A percentile compares a stretch with the other conserved stretches of the same genome.
Conservation (phyloP, 2,329 filamentous ascomycete species). For the Paecilomyces dactylethromorphus region DNA sequence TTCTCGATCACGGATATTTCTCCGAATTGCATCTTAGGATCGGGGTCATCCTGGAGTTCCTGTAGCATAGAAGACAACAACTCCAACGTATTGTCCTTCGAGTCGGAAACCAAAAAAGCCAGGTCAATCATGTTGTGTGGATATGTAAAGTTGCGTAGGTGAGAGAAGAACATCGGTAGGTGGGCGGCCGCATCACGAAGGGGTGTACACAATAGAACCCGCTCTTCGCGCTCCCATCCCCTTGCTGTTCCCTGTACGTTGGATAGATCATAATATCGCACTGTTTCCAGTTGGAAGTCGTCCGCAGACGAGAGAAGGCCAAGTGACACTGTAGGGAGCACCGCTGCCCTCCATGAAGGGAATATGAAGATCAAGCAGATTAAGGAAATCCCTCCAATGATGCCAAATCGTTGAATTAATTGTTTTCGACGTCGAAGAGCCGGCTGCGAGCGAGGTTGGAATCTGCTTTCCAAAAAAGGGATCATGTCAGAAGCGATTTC, state of each 20-base stretch:
- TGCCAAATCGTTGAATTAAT: slow-evolving; percentile 62
- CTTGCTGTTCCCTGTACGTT: slow-evolving; percentile 85
- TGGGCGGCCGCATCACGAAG: slow-evolving; percentile 88
- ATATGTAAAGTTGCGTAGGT: slow-evolving; percentile 92
- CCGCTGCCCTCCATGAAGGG: slow-evolving; percentile 61
- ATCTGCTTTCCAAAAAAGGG: slow-evolving; percentile 46
- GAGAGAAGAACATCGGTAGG: slow-evolving; percentile 97
- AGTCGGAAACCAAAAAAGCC: slow-evolving; percentile 94
- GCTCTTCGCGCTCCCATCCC: slow-evolving; percentile 94
- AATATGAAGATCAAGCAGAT: slow-evolving; percentile 65
- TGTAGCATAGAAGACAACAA: slow-evolving; percentile 70
- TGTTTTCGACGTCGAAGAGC: slow-evolving; percentile 67
- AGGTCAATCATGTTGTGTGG: slow-evolving; percentile 94
- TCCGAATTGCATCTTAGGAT: slow-evolving; percentile 77
- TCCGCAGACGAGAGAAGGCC: slow-evolving; percentile 62
- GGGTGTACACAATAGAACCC: slow-evolving; percentile 90
- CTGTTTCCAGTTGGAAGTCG: slow-evolving; percentile 80
- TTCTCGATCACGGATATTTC: slow-evolving; percentile 98
- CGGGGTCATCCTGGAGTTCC: slow-evolving; percentile 70
- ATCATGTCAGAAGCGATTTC: neutral
- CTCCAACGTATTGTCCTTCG: slow-evolving; percentile 80
- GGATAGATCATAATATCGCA: slow-evolving; percentile 92
- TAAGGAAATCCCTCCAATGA: slow-evolving; percentile 49
- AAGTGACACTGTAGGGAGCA: slow-evolving; percentile 59
- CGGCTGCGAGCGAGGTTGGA: slow-evolving; percentile 74